phyloP scores from a whole-genome alignment of 2,329 filamentous ascomycete genomes.

The Aschersonia sp. region DNA sequence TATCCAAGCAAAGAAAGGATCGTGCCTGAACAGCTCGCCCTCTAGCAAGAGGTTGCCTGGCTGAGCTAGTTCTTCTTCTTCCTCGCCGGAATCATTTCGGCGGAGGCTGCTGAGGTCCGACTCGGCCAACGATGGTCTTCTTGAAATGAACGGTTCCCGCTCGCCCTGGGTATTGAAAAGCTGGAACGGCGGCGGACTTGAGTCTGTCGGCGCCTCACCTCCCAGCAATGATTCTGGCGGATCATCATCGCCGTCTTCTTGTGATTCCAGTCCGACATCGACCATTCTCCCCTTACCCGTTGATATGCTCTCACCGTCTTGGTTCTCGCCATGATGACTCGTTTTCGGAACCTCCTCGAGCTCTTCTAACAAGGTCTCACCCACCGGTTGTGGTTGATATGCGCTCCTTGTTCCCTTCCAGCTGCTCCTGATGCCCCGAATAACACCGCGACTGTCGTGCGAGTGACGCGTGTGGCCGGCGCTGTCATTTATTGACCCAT shows the following conservation, averaged over 20 bases:
- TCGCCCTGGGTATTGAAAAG: constrained; percentile 32
- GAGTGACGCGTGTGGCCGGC: constrained; percentile 14
- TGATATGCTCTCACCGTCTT: constrained; percentile 13
- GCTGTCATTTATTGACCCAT: constrained; percentile 20
- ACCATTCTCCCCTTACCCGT: constrained; percentile 56
- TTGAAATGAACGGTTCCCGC: constrained; percentile 23
- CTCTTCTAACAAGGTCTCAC: constrained; percentile 24
- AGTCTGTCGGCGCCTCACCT: constrained; percentile 35
- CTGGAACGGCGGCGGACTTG: constrained; percentile 47
- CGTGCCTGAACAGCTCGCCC: constrained; percentile 63
- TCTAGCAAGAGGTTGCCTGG: constrained; percentile 39
- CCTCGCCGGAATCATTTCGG: constrained; percentile 23
- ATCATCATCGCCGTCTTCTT: constrained; percentile 39
- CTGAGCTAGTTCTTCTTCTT: constrained; percentile 14
- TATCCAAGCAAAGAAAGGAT: constrained; percentile 82
- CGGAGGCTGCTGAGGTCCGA: constrained; percentile 28
- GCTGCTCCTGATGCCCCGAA: constrained; percentile 46
- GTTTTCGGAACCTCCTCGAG: constrained; percentile 24
- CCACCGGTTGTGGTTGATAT: constrained; percentile 12
- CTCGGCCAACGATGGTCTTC: constrained; percentile 28
- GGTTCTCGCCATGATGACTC: constrained; percentile 11
- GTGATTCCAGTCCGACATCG: constrained; percentile 70
- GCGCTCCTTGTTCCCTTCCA: constrained; percentile 42
- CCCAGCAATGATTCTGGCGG: constrained; percentile 46
- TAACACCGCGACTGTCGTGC: constrained; percentile 31